A percentile compares a stretch with the other conserved stretches of the same genome.
Conservation (phyloP, 345 rosid species). For the Erucastrum elatum region DNA sequence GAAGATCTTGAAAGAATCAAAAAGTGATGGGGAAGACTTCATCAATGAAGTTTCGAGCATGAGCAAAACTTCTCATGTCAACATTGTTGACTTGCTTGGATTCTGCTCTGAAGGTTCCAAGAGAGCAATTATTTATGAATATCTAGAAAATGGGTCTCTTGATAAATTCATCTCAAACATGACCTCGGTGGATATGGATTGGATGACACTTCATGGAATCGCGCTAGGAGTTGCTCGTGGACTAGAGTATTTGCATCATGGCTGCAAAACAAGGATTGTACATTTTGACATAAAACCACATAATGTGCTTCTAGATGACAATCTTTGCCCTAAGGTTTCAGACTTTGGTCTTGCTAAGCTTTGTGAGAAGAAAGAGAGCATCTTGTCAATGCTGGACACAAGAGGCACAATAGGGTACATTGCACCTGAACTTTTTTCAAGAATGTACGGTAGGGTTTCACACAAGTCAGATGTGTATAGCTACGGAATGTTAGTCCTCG, state of each 20-base stretch:
- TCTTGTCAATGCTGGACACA: too few relatives aligned
- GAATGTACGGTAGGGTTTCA: too few relatives aligned
- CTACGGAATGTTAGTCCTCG: too few relatives aligned
- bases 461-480: too few relatives aligned
- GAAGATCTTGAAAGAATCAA: slow-evolving; percentile 24
- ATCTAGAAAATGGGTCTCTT: slow-evolving; percentile 44
- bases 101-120: slow-evolving; percentile 43
- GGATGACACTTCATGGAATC: slow-evolving; percentile 24
- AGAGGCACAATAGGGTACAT: too few relatives aligned
- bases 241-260: slow-evolving; percentile 51
- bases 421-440: too few relatives aligned
- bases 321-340: too few relatives aligned
- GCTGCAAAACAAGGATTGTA: slow-evolving; percentile 53
- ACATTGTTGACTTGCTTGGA: slow-evolving; percentile 45
- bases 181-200: background rate
- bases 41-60: slow-evolving; percentile 52
- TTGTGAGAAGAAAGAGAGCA: too few relatives aligned
- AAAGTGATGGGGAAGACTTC: slow-evolving; percentile 41
- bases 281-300: slow-evolving; percentile 42
- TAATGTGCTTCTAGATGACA: background rate
- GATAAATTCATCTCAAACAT: slow-evolving; percentile 32
- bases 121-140: slow-evolving; percentile 45
- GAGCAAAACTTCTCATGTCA: slow-evolving; percentile 49
- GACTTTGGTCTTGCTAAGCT: too few relatives aligned
- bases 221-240: slow-evolving; percentile 49